phyloP scores from a whole-genome alignment of 768 basidiomycete species.

The Psilocybe sp. region DNA sequence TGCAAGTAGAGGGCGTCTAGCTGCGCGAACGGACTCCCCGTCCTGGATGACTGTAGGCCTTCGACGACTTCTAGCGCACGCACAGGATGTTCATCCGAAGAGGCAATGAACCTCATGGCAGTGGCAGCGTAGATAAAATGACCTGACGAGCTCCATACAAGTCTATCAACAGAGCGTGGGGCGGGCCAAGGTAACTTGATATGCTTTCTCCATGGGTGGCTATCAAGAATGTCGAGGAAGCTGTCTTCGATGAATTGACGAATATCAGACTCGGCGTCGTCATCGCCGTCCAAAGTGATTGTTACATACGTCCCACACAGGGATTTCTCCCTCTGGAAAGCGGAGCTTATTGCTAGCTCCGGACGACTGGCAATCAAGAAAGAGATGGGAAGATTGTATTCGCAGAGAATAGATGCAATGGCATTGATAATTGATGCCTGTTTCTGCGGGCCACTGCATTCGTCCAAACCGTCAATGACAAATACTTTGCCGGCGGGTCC shows the following conservation, averaged over 20 bases:
- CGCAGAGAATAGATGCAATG: background rate
- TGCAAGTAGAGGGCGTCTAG: slow-evolving; percentile 2
- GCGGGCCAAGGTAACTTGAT: slow-evolving; percentile 6
- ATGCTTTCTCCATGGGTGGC: slow-evolving; percentile 1
- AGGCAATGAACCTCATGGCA: slow-evolving; percentile 5
- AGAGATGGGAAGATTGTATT: background rate
- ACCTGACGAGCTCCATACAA: slow-evolving; percentile 9
- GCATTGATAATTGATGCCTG: slow-evolving; percentile 4
- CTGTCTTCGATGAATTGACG: background rate
- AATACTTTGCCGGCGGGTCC: background rate
- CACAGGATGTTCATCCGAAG: background rate
- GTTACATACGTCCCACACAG: background rate
- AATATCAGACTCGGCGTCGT: slow-evolving; percentile 4
- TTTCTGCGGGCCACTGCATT: slow-evolving; percentile 3
- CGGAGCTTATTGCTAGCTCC: slow-evolving; percentile 1
- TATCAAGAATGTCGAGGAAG: slow-evolving; percentile 2
- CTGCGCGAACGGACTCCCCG: background rate
- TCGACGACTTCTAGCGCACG: background rate
- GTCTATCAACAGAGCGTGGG: background rate
- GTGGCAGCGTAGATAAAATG: slow-evolving; percentile 14
- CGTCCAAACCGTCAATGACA: slow-evolving; percentile 12
- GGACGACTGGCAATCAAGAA: slow-evolving; percentile 11
- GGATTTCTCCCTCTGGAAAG: background rate
- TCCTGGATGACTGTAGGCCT: background rate
- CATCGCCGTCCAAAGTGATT: slow-evolving; percentile 3